Evolutionary conservation across 2,329 filamentous ascomycete genomes (phyloP).

Genomic region (Hymenoscyphus scutula): DNA sequence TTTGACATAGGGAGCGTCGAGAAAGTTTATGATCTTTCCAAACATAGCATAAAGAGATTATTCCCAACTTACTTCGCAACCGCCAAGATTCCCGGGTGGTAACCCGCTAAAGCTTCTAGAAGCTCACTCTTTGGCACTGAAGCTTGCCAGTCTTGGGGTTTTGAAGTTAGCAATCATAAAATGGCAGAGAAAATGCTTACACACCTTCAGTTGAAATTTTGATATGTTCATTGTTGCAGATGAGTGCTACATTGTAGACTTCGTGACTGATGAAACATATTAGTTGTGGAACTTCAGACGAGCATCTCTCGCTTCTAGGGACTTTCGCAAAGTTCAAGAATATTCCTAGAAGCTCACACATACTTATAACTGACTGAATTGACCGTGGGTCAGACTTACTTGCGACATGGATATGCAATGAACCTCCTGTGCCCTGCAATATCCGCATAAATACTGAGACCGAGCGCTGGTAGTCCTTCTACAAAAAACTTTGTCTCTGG

Average conservation of each 20-base stretch:
- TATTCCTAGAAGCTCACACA: no score
- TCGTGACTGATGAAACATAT: constrained; percentile 8
- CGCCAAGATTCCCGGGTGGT: constrained; percentile 19
- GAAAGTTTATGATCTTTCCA: no score
- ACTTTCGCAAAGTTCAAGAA: no score
- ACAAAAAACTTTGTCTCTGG: constrained; percentile 33
- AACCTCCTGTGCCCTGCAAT: constrained; percentile 21
- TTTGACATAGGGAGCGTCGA: no score
- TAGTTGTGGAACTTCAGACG: background rate
- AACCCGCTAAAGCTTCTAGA: constrained; percentile 18
- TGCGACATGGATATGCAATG: constrained; percentile 30
- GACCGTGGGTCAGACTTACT: constrained; percentile 18
- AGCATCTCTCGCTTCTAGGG: no score
- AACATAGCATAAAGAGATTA: background rate
- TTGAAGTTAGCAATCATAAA: background rate
- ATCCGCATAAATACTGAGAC: constrained; percentile 15
- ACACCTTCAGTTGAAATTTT: constrained; percentile 13
- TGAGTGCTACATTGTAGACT: constrained; percentile 25
- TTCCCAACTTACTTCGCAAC: background rate
- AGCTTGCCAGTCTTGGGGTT: constrained; percentile 24
- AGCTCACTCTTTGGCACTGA: constrained; percentile 17
- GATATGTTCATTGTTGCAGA: constrained; percentile 21
- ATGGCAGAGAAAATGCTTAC: background rate
- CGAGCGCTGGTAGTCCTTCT: constrained; percentile 21
- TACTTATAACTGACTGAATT: no score